These are phyloP conservation scores for Mycena olivaceomarginata DNA, from an alignment of 768 basidiomycete genomes.

Conservation along the genomic window DNA sequence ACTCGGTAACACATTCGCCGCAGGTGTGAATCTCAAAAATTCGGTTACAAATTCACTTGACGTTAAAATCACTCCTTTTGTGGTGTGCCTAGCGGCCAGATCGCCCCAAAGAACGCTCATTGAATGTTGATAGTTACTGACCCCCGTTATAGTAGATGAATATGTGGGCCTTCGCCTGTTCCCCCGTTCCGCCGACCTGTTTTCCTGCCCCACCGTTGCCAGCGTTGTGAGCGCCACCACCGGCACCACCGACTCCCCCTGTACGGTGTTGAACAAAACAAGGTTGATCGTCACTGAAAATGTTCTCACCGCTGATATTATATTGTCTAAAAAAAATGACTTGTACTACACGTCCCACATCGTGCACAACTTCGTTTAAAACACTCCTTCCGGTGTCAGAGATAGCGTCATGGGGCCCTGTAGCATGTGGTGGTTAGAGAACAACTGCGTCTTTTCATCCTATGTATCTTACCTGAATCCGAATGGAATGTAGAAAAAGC, in stretches of 20 bases:
- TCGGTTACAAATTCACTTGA: too few relatives aligned
- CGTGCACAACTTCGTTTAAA: not conserved
- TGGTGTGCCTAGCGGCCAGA: too few relatives aligned
- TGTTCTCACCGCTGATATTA: constrained; percentile 1
- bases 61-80: too few relatives aligned
- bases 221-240: not conserved
- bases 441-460: not conserved
- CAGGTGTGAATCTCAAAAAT: too few relatives aligned
- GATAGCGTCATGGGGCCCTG: not conserved
- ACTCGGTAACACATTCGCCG: too few relatives aligned
- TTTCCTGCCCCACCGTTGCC: not conserved
- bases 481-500: not conserved
- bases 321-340: not conserved
- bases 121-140: too few relatives aligned
- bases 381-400: not conserved
- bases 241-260: not conserved
- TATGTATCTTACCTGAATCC: constrained; percentile 1
- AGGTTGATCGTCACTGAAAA: not conserved
- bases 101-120: too few relatives aligned
- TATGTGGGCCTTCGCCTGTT: too few relatives aligned
- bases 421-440: not conserved
- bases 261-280: not conserved
- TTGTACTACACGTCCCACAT: not conserved
- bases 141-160: too few relatives aligned
- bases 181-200: too few relatives aligned